These are phyloP conservation scores for Dalbergia cultrata DNA, from an alignment of 306 rosid genomes.

Conservation along the genomic window DNA sequence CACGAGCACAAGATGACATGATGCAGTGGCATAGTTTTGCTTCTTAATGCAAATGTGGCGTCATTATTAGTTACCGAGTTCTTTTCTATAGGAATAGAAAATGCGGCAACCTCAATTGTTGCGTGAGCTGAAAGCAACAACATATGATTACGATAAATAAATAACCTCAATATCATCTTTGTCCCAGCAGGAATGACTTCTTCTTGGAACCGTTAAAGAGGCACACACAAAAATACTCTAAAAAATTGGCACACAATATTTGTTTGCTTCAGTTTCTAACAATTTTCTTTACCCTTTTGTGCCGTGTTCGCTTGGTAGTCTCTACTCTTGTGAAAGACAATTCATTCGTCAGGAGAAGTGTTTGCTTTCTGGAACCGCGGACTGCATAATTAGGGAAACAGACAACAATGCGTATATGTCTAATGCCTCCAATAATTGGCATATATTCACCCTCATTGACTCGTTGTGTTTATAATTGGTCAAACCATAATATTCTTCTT, in stretches of 20 bases:
- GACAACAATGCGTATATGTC: background rate
- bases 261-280: background rate
- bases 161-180: background rate
- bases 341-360: background rate
- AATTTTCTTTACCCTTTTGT: background rate
- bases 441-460: background rate
- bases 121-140: constrained; percentile 26
- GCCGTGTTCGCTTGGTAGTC: background rate
- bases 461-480: background rate
- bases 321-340: background rate
- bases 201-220: background rate
- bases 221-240: background rate
- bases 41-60: background rate
- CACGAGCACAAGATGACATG: constrained; percentile 1
- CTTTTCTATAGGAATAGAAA: constrained; percentile 39
- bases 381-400: background rate
- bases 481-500: background rate
- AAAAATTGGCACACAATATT: background rate
- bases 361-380: constrained; percentile 3
- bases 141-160: constrained; percentile 8
- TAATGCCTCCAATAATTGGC: background rate
- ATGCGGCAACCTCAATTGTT: constrained; percentile 31
- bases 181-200: background rate
- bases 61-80: constrained; percentile 25
- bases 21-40: constrained; percentile 12